Conservation (phyloP, 495 filamentous ascomycete species). For the Xylaria grammica region DNA sequence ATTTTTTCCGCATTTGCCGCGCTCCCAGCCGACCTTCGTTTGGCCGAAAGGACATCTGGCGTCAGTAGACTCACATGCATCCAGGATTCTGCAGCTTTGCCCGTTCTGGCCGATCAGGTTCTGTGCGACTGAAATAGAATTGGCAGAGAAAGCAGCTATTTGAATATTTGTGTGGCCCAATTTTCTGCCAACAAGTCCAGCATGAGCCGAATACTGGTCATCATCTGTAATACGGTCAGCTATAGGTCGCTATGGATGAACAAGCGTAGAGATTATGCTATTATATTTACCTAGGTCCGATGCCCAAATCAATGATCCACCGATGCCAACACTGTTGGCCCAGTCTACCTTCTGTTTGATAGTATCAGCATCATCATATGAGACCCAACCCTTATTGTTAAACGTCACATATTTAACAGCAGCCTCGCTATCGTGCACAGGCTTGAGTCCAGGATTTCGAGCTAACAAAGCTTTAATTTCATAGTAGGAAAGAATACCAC, state of each 20-base stretch:
- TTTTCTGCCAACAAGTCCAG: too few species aligned
- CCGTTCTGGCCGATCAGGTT: too few species aligned
- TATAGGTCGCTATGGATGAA: conserved; percentile 7
- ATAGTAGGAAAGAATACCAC: conserved; percentile 42
- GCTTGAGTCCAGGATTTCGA: too few species aligned
- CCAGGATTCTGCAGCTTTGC: too few species aligned
- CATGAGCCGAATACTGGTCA: too few species aligned
- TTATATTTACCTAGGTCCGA: conserved; percentile 32
- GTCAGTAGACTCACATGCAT: too few species aligned
- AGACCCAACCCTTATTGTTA: conserved; percentile 36
- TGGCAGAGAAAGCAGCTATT: too few species aligned
- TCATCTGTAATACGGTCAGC: not conserved
- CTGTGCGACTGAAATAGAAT: too few species aligned
- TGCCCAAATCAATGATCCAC: conserved; percentile 42
- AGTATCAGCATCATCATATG: conserved; percentile 44
- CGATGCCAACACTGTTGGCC: conserved; percentile 39
- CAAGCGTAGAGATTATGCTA: too few species aligned
- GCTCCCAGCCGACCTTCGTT: not conserved
- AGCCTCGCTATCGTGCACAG: conserved; percentile 30
- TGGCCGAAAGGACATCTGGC: too few species aligned
- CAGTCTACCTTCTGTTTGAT: conserved; percentile 48
- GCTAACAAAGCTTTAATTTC: conserved; percentile 51
- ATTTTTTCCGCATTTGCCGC: not conserved
- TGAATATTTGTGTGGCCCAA: too few species aligned
- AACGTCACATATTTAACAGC: conserved; percentile 49